Conservation (phyloP, 345 rosid genomes). For the Ceriops decandra region DNA sequence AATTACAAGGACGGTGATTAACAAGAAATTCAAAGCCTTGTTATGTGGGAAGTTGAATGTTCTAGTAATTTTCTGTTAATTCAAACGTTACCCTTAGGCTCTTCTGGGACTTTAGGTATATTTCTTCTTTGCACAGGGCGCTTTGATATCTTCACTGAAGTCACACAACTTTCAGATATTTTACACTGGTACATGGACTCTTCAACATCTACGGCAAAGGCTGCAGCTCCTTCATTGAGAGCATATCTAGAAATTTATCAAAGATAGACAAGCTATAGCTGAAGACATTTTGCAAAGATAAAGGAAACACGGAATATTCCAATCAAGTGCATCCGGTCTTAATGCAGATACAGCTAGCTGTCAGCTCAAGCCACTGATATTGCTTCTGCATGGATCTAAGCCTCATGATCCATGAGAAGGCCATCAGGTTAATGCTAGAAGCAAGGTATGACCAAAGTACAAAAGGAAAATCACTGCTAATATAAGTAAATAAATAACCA, state of each 20-base stretch:
- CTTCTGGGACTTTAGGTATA: slow-evolving; percentile 25
- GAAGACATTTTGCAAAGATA: slow-evolving; percentile 2
- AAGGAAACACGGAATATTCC: not conserved
- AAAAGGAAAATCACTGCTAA: not conserved
- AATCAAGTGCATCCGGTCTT: not conserved
- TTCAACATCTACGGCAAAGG: slow-evolving; percentile 74
- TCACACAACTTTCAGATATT: slow-evolving; percentile 22
- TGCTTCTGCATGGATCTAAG: not conserved
- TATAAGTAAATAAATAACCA: too few relatives aligned
- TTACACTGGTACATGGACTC: slow-evolving; percentile 30
- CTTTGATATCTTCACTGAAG: slow-evolving; percentile 41
- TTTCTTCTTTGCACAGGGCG: slow-evolving; percentile 60
- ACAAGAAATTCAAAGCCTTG: not conserved
- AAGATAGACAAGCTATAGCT: slow-evolving; percentile 20
- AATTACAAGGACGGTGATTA: not conserved
- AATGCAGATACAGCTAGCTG: not conserved
- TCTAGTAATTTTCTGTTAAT: not conserved
- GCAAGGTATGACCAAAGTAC: not conserved
- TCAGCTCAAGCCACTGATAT: not conserved
- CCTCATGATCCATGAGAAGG: not conserved
- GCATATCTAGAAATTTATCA: slow-evolving; percentile 53
- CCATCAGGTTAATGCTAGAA: not conserved
- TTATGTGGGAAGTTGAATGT: not conserved
- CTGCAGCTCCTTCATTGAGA: slow-evolving; percentile 72
- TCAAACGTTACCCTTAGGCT: slow-evolving; percentile 41